phyloP scores from a whole-genome alignment of 352 stramenopile species.

The Globisporangium cylindrosporum region DNA sequence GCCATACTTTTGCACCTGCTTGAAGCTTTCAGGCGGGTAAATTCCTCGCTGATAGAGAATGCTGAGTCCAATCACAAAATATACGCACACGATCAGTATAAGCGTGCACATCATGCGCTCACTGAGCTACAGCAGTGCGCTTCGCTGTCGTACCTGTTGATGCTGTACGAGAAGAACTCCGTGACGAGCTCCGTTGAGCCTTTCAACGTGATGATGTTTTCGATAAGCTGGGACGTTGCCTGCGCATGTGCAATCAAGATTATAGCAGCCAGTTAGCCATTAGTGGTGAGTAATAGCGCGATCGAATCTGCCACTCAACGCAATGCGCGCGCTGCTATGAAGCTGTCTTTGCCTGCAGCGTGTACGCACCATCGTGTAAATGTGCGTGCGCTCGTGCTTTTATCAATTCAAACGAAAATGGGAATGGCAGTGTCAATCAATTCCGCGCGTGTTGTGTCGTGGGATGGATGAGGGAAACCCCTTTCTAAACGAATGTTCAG shows the following conservation, averaged over 20 bases:
- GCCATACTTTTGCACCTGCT: constrained; percentile 96
- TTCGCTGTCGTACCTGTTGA: constrained; percentile 89
- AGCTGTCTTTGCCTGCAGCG: neutral
- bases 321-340: neutral
- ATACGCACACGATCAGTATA: constrained; percentile 12
- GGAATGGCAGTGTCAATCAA: neutral
- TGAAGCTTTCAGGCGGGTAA: constrained; percentile 98
- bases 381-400: neutral
- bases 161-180: constrained; percentile 99
- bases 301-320: neutral
- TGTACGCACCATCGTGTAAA: constrained; percentile 4
- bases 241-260: constrained; percentile 16
- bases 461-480: constrained; percentile 7
- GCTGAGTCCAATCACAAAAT: constrained; percentile 29
- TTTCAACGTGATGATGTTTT: constrained; percentile 98
- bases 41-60: constrained; percentile 97
- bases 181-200: constrained; percentile 98
- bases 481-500: constrained; percentile 19
- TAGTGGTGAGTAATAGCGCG: neutral
- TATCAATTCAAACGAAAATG: constrained; percentile 14
- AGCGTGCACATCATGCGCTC: neutral
- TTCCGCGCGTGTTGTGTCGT: neutral
- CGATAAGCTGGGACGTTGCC: constrained; percentile 63
- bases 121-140: neutral
- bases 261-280: neutral